A percentile compares a stretch with the other conserved stretches of the same genome.
Evolutionary conservation across 2,329 filamentous ascomycete genomes (phyloP).

Genomic region (Cladosporium oxysporum): DNA sequence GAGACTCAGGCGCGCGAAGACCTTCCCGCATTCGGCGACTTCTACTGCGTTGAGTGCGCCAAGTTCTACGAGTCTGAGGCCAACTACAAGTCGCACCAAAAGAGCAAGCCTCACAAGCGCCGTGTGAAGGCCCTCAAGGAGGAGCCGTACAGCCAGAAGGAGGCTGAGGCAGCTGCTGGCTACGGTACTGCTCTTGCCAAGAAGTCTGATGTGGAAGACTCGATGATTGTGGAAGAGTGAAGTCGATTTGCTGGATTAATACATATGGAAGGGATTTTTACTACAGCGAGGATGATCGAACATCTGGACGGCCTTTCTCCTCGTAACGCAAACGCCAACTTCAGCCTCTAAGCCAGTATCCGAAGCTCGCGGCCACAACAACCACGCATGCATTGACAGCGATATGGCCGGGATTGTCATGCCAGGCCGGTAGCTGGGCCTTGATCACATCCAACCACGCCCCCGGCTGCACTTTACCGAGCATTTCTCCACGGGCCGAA

Average conservation of each 20-base stretch:
- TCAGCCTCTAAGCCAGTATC: background rate
- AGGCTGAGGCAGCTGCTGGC: slow-evolving; percentile 79
- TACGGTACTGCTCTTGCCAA: slow-evolving; percentile 52
- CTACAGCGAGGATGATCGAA: background rate
- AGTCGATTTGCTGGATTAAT: background rate
- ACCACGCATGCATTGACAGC: background rate
- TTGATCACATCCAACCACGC: background rate
- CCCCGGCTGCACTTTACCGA: background rate
- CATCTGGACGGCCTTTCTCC: background rate
- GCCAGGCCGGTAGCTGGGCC: background rate
- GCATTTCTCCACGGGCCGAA: background rate
- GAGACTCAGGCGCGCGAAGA: slow-evolving; percentile 80
- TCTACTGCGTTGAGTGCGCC: slow-evolving; percentile 90
- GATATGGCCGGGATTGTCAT: background rate
- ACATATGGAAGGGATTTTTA: background rate
- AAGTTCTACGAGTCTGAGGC: slow-evolving; percentile 92
- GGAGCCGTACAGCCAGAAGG: slow-evolving; percentile 81
- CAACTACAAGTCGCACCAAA: slow-evolving; percentile 73
- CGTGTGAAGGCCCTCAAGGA: slow-evolving; percentile 82
- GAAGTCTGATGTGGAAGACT: slow-evolving; percentile 31
- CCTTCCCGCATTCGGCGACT: slow-evolving; percentile 78
- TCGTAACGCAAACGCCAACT: background rate
- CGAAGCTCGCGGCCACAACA: background rate
- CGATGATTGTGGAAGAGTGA: slow-evolving; percentile 31
- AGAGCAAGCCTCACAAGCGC: slow-evolving; percentile 92